Evolutionary conservation across 169 alveolate genomes (phyloP).

Genomic region (Cystoisospora suis): DNA sequence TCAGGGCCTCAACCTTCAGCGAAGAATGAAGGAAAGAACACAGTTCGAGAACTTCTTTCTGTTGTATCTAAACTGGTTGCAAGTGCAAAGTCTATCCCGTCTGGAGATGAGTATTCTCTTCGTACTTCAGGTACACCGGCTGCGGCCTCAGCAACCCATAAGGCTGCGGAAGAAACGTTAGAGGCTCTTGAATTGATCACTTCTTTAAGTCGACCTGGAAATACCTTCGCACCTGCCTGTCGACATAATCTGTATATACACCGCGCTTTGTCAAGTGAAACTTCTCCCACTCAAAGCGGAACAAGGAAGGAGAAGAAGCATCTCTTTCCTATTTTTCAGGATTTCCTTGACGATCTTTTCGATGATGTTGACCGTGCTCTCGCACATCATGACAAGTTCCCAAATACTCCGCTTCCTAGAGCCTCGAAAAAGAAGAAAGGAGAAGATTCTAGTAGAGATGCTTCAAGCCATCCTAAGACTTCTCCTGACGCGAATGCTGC

Average conservation of each 20-base stretch:
- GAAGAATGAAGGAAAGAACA: background rate
- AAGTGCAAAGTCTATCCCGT: constrained; percentile 40
- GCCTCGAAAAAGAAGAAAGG: background rate
- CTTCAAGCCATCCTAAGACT: background rate
- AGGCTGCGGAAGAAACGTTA: constrained; percentile 57
- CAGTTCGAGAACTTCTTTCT: constrained; percentile 21
- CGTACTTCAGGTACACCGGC: constrained; percentile 11
- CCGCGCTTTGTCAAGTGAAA: constrained; percentile 15
- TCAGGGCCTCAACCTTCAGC: constrained; percentile 10
- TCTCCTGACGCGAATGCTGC: background rate
- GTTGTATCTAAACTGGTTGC: constrained; percentile 36
- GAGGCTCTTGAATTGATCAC: constrained; percentile 16
- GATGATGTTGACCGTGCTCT: constrained; percentile 47
- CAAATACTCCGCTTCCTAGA: background rate
- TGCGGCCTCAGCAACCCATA: constrained; percentile 36
- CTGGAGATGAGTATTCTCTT: constrained; percentile 52
- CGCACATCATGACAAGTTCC: constrained; percentile 38
- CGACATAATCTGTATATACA: background rate
- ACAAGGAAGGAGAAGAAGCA: constrained; percentile 1
- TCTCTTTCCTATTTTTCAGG: constrained; percentile 21
- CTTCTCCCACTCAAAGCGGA: background rate
- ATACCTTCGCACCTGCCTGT: background rate
- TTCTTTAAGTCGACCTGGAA: background rate
- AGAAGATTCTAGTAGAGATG: no score
- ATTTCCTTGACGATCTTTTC: constrained; percentile 49